Percentiles rank a stretch among this genome's conserved stretches.
phyloP scores from a whole-genome alignment of 768 basidiomycete species.

The Russula olivacea region DNA sequence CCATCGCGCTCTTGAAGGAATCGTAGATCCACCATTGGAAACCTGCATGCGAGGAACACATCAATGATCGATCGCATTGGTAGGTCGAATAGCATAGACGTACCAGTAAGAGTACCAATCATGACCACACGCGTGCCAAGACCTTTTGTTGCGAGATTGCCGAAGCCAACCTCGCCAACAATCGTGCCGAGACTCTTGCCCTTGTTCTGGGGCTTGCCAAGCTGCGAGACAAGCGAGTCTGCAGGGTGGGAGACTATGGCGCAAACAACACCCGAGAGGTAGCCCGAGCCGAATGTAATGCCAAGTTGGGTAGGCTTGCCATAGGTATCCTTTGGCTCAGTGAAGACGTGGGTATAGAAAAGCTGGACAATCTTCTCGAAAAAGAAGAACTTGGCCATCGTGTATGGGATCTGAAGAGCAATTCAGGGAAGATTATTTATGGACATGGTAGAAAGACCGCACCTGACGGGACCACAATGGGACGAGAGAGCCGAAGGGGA shows the following conservation, averaged over 20 bases:
- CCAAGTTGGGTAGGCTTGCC: constrained; percentile 81
- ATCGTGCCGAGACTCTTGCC: constrained; percentile 72
- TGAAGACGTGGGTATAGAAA: constrained; percentile 86
- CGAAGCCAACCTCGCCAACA: constrained; percentile 61
- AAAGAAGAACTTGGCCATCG: constrained; percentile 99
- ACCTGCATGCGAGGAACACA: constrained; percentile 46
- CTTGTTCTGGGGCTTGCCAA: constrained; percentile 84
- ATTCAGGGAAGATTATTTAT: background rate
- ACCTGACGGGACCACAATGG: constrained; percentile 89
- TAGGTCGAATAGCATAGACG: background rate
- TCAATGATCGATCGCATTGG: background rate
- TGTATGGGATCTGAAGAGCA: constrained; percentile 79
- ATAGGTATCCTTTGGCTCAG: constrained; percentile 70
- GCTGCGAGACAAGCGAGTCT: constrained; percentile 87
- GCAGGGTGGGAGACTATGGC: constrained; percentile 96
- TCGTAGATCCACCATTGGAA: constrained; percentile 97
- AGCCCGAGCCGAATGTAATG: constrained; percentile 85
- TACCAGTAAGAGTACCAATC: constrained; percentile 44
- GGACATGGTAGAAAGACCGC: constrained; percentile 19
- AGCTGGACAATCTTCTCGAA: constrained; percentile 83
- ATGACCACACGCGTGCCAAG: constrained; percentile 82
- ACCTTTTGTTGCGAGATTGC: constrained; percentile 71
- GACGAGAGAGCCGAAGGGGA: constrained; percentile 78
- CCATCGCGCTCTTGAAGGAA: constrained; percentile 76
- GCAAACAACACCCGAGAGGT: constrained; percentile 93